Evolutionary conservation across 2,329 filamentous ascomycete genomes (phyloP).

Genomic region (Apiospora aurea): DNA sequence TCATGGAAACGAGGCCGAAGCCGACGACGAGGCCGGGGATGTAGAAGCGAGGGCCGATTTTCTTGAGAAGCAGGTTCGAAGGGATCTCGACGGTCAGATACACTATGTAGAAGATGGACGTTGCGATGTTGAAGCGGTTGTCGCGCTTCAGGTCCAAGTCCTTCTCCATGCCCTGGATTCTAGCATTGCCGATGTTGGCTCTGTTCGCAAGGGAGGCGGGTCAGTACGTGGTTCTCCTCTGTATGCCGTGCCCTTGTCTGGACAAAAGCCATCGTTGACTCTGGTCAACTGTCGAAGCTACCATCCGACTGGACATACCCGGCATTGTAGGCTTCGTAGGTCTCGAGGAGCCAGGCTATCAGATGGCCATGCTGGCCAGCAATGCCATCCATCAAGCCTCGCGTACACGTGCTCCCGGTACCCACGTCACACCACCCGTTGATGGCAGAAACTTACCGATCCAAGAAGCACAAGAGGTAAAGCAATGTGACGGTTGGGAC

Average conservation of each 20-base stretch:
- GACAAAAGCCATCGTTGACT: too few relatives aligned
- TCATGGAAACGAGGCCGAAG: constrained; percentile 62
- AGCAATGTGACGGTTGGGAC: constrained; percentile 60
- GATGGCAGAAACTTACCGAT: constrained; percentile 37
- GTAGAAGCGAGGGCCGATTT: constrained; percentile 58
- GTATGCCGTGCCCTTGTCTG: neutral
- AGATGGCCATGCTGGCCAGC: neutral
- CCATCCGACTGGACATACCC: neutral
- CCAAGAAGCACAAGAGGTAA: constrained; percentile 60
- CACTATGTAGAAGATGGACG: constrained; percentile 65
- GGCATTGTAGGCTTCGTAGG: neutral
- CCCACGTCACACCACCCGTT: neutral
- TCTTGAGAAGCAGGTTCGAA: constrained; percentile 62
- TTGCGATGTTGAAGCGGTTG: constrained; percentile 63
- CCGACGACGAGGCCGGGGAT: constrained; percentile 61
- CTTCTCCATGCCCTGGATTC: constrained; percentile 62
- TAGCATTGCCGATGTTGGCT: constrained; percentile 60
- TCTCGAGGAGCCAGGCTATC: neutral
- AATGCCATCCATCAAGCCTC: neutral
- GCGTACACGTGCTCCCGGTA: neutral
- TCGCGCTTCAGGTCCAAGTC: constrained; percentile 52
- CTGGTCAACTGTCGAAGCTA: neutral
- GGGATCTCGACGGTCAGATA: constrained; percentile 64
- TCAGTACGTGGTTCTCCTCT: constrained; percentile 28
- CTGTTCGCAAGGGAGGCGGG: constrained; percentile 34